Evolutionary conservation across 768 basidiomycete genomes (phyloP), one percentile per base, ranked within the genome.

Genomic region (Phaffia australis): DNA sequence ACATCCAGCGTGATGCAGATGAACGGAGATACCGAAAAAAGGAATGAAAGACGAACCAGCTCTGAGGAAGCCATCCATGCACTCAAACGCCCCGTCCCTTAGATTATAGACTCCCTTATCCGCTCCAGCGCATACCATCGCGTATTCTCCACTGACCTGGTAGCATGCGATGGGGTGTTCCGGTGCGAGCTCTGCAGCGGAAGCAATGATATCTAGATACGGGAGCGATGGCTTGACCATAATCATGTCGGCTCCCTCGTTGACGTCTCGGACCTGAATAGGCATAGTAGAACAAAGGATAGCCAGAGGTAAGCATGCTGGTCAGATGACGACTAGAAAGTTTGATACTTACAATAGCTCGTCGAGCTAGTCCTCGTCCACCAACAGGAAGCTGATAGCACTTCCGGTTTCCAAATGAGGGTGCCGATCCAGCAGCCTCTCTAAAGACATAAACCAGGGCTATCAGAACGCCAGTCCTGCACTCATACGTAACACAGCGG

Each of bases 201-300:
- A 90, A 42, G 87, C 82, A 71, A 99, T 87, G 77, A 98, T 86
- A 77, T 99, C 95, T 60, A 98, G 88, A 78, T 98, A 98, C 0
- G 95, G 93, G 68, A 98, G 77, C 0, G 91, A 83, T 23, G 95
- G 95, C 75, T 99, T 99, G 75, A 99, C 91, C 93, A 99, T 98
- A 75, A 99, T 85, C 73, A 99, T 89, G 74, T 99, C 95, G 21
- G 95, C 95, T 23, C 95, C 95, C 79, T 98, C 95, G 11, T 74
- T 78, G 0, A 83, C 81, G 75, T 99, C 95, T 48, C 95, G 87
- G 81, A 84, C 80, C 93, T 97, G 73, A 25, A 21, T n/a, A 42
- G 23, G 15, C 16, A 21, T 23, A 16, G 30, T 30, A 30, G 29
- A 42, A 30, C 3, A 32, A 32, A 35, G 19, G 27, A 46, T 4